These are phyloP conservation scores for Leccinum barrowsii DNA, from an alignment of 768 basidiomycete genomes.

Conservation along the genomic window DNA sequence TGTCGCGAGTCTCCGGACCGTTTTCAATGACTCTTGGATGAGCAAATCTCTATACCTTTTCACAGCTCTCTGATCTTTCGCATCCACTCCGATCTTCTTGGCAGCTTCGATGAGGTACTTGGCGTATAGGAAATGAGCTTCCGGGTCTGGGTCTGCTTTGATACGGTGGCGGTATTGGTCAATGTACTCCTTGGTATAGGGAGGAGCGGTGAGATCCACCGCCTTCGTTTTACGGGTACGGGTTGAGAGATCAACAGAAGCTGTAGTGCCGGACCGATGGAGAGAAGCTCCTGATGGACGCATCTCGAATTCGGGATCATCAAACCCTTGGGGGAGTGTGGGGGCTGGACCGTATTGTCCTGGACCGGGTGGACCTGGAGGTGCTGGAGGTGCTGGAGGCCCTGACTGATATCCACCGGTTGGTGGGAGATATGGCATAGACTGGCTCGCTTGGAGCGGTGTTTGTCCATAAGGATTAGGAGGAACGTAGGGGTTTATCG, in stretches of 20 bases:
- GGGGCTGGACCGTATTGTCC: slow-evolving; percentile 22
- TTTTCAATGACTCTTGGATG: slow-evolving; percentile 85
- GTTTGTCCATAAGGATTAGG: slow-evolving; percentile 22
- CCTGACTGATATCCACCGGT: slow-evolving; percentile 21
- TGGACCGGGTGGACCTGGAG: slow-evolving; percentile 11
- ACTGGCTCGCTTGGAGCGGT: slow-evolving; percentile 28
- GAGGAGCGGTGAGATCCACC: slow-evolving; percentile 76
- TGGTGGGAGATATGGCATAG: slow-evolving; percentile 33
- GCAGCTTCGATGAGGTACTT: slow-evolving; percentile 99
- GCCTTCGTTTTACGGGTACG: slow-evolving; percentile 73
- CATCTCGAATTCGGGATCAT: slow-evolving; percentile 52
- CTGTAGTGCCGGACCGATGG: slow-evolving; percentile 54
- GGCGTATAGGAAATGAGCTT: slow-evolving; percentile 96
- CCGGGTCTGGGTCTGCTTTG: slow-evolving; percentile 96
- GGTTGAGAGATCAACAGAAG: slow-evolving; percentile 54
- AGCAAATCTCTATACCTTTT: slow-evolving; percentile 89
- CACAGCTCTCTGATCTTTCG: slow-evolving; percentile 76
- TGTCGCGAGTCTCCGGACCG: slow-evolving; percentile 88
- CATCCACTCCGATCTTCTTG: slow-evolving; percentile 75
- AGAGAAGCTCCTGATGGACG: slow-evolving; percentile 43
- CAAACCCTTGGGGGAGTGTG: slow-evolving; percentile 29
- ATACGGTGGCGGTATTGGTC: slow-evolving; percentile 97
- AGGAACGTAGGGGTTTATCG: slow-evolving; percentile 18
- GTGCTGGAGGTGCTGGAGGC: slow-evolving; percentile 9
- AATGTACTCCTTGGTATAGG: slow-evolving; percentile 93